A percentile compares a stretch with the other conserved stretches of the same genome.
Conservation (phyloP, 1,284 basidiomycete genomes). For the Cutaneotrichosporon cavernicola region DNA sequence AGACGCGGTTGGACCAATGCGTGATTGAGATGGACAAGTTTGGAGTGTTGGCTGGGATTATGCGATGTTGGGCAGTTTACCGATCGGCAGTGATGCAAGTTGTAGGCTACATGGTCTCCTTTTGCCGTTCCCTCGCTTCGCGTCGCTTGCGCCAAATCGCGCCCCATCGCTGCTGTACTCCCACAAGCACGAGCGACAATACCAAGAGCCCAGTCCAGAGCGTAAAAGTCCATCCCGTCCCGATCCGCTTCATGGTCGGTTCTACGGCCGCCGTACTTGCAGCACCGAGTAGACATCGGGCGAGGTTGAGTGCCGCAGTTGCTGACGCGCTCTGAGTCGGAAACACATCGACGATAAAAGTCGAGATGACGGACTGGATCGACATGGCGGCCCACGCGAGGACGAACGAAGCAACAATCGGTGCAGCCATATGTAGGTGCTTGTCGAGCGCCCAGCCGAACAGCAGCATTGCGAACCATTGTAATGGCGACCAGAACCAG, state of each 20-base stretch:
- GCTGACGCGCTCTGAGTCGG: background rate
- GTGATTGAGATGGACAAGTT: no score
- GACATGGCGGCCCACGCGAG: background rate
- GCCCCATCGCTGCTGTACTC: background rate
- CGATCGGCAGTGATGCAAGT: no score
- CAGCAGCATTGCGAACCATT: constrained; percentile 31
- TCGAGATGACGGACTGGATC: background rate
- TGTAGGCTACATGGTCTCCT: background rate
- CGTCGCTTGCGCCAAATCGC: background rate
- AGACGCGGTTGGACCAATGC: no score
- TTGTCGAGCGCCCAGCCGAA: constrained; percentile 41
- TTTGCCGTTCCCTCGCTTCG: background rate
- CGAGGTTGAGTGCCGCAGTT: background rate
- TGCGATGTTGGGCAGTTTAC: no score
- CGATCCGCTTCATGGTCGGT: background rate
- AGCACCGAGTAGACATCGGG: background rate
- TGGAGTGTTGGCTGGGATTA: no score
- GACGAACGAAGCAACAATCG: constrained; percentile 27
- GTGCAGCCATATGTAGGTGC: constrained; percentile 36
- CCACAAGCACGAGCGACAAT: background rate
- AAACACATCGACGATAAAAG: background rate
- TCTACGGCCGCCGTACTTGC: background rate
- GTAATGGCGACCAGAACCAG: constrained; percentile 20
- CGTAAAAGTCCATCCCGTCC: background rate
- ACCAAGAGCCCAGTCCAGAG: background rate